These are phyloP conservation scores for Deakozyma indianensis DNA, from an alignment of 805 yeast species.

Conservation along the genomic window DNA sequence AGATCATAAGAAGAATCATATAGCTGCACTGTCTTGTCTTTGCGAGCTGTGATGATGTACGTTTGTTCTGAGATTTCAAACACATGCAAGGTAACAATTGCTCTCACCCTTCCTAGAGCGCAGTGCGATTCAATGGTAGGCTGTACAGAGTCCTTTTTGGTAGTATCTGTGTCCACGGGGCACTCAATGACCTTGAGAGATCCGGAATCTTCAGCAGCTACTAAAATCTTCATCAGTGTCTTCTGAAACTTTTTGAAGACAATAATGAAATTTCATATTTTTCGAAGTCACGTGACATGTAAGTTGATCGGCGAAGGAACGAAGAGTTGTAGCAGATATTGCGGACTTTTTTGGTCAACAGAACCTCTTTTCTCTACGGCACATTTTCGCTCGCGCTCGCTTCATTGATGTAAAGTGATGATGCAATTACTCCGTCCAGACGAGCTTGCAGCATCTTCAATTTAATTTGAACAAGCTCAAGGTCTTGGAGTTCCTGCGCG, in stretches of 20 bases:
- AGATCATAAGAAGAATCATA: conserved; percentile 10
- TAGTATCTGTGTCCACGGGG: conserved; percentile 62
- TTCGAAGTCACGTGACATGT: too few species aligned
- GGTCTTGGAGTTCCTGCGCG: background rate
- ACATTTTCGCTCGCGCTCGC: too few species aligned
- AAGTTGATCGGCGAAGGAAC: too few species aligned
- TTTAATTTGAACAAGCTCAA: background rate
- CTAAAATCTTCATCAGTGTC: conserved; percentile 40
- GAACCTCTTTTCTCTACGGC: too few species aligned
- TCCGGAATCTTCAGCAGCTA: conserved; percentile 39
- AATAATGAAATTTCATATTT: too few species aligned
- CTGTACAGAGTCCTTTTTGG: conserved; percentile 48
- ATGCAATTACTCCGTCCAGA: too few species aligned
- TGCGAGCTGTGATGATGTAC: conserved; percentile 14
- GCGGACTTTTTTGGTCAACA: too few species aligned
- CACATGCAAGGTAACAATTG: conserved; percentile 16
- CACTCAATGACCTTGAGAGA: conserved; percentile 44
- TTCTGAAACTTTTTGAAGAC: conserved; percentile 3
- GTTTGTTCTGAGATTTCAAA: conserved; percentile 4
- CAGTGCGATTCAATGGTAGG: conserved; percentile 38
- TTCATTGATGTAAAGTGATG: too few species aligned
- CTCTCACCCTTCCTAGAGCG: conserved; percentile 25
- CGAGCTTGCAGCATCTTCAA: background rate
- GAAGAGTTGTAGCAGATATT: too few species aligned
- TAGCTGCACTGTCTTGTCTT: conserved; percentile 13